These are phyloP conservation scores for Zea mays DNA, from an alignment of 176 grass and related monocot species.

Conservation along the genomic window DNA sequence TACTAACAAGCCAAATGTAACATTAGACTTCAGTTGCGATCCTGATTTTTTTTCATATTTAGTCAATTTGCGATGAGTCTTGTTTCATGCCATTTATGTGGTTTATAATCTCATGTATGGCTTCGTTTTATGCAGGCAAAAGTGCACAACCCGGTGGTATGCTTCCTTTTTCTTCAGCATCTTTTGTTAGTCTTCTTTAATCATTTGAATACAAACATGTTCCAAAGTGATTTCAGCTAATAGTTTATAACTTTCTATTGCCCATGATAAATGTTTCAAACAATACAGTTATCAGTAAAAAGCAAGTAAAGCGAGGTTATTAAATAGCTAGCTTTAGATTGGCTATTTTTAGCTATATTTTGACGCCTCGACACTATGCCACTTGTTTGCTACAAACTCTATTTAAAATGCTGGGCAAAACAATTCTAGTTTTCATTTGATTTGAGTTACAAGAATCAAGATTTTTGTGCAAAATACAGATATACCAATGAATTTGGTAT, in stretches of 20 bases:
- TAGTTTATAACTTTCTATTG: constrained; percentile 7
- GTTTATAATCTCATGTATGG: constrained; percentile 38
- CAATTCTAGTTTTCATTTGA: constrained; percentile 23
- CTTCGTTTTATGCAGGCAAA: constrained; percentile 76
- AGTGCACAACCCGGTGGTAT: constrained; percentile 75
- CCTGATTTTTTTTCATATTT: constrained; percentile 17
- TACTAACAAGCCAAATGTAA: constrained; percentile 10
- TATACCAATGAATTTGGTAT: neutral
- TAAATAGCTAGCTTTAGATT: constrained; percentile 5
- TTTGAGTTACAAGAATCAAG: constrained; percentile 14
- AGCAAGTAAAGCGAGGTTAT: neutral
- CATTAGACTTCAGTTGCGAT: constrained; percentile 9
- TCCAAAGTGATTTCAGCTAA: constrained; percentile 15
- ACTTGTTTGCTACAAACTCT: neutral
- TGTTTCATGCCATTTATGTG: constrained; percentile 21
- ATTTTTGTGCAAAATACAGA: constrained; percentile 19
- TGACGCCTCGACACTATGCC: neutral
- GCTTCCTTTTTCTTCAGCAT: constrained; percentile 31
- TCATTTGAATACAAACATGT: constrained; percentile 24
- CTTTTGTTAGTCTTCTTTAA: constrained; percentile 23
- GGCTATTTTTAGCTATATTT: neutral
- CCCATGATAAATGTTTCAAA: constrained; percentile 17
- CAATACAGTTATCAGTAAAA: neutral
- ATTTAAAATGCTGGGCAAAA: neutral
- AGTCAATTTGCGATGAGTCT: constrained; percentile 1